Base-by-base conservation (phyloP, 2,329 filamentous ascomycete genomes). In the Aspergillus tamarii region DNA sequence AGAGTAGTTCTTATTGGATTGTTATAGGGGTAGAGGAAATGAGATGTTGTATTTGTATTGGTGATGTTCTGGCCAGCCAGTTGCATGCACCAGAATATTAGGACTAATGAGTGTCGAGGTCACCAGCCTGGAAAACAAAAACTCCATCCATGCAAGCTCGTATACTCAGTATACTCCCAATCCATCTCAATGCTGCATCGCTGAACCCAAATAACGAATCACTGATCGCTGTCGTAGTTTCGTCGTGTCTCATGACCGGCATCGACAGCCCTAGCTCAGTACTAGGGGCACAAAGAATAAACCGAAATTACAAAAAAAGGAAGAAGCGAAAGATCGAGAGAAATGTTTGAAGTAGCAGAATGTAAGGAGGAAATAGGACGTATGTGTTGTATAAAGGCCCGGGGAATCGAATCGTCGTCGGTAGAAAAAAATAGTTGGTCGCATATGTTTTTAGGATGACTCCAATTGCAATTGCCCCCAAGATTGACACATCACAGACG, bases 121-220 rank as follows among this genome's bases (percentile, higher is more conserved):
- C 26, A 52, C 28, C 48, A 32, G 48, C 28, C 48, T 52, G 28
- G 21, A 34, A 55, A 55, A 23, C 30, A 23, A 55, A 39, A 55
- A 55, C 52, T 55, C 52, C 52, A 34, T 55, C 52, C 52, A 55
- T 55, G 52, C 52, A 32, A 52, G 32, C 48, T 7, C 16, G 52
- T 55, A 55, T 55, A 55, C 32, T 12, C 32, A 39, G 52, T 55
- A 55, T 55, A 55, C 52, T 23, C 23, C 32, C 52, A 36, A 19
- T 55, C 32, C 52, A 36, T 39, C 52, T 55, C 52, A 34, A 55
- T 54, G 50, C 30, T 54, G n/a, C 21, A 54, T 36, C 50, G 50
- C 50, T 21, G 30, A 54, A 53, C 50, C 16, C 50, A 54, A 55
- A 55, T 32, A 55, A 39, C n/a, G 52, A 39, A 39, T 55, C 11